phyloP scores from a whole-genome alignment of 345 rosid species.

The Syzygium oleosum region DNA sequence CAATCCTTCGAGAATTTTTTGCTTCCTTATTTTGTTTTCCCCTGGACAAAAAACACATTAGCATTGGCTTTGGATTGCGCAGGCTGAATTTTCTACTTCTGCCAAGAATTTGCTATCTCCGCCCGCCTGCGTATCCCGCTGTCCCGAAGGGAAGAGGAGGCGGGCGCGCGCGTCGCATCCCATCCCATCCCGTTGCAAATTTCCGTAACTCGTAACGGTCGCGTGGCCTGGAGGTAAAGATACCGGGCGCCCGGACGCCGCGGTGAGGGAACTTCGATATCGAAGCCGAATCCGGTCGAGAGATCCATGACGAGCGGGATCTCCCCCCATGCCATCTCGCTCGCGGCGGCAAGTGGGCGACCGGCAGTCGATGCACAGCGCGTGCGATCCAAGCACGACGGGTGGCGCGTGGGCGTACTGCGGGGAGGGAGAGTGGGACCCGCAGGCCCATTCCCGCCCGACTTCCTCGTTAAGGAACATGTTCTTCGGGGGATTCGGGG shows the following conservation, averaged over 20 bases:
- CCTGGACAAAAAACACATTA: no score
- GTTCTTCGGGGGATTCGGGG: not conserved
- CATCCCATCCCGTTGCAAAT: not conserved
- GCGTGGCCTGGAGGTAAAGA: fast-evolving
- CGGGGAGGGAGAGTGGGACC: not conserved
- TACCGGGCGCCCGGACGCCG: not conserved
- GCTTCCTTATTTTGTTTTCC: no score
- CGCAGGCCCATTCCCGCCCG: not conserved
- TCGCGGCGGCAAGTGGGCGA: not conserved
- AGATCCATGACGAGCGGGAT: not conserved
- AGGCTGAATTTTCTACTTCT: not conserved
- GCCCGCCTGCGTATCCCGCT: no score
- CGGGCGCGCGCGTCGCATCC: not conserved
- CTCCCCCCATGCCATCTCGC: no score
- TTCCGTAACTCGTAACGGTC: not conserved
- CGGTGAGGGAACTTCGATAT: not conserved
- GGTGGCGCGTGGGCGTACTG: not conserved
- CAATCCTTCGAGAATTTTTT: not conserved
- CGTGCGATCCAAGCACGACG: not conserved
- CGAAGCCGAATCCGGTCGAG: not conserved
- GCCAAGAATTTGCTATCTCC: no score
- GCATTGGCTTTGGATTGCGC: not conserved
- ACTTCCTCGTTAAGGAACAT: not conserved
- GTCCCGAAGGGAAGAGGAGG: no score
- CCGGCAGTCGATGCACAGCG: not conserved